A percentile compares a stretch with the other conserved stretches of the same genome.
These are phyloP conservation scores for Trichocladium uniseriatum DNA, from an alignment of 495 filamentous ascomycete genomes.

Conservation along the genomic window DNA sequence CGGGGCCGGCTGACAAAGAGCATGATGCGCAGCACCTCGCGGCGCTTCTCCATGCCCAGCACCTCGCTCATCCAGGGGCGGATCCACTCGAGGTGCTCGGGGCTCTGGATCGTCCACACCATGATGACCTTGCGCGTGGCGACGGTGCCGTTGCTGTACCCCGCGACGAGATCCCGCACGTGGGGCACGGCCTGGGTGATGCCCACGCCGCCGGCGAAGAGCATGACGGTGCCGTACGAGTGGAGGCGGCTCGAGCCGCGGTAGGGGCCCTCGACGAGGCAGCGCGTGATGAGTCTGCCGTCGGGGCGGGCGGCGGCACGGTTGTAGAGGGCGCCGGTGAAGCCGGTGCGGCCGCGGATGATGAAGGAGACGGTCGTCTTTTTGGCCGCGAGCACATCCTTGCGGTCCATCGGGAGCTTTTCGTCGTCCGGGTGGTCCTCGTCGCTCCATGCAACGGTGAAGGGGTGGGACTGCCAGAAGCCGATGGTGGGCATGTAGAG, in stretches of 20 bases:
- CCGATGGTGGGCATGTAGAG: slow-evolving; percentile 70
- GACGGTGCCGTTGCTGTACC: slow-evolving; percentile 57
- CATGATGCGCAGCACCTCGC: slow-evolving; percentile 74
- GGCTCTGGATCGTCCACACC: slow-evolving; percentile 83
- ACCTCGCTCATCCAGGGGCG: slow-evolving; percentile 93
- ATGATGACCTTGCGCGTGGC: slow-evolving; percentile 74
- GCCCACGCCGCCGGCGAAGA: slow-evolving; percentile 81
- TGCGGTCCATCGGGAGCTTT: slow-evolving; percentile 47
- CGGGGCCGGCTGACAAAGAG: slow-evolving; percentile 84
- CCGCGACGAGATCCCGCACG: slow-evolving; percentile 63
- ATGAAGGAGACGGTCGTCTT: slow-evolving; percentile 69
- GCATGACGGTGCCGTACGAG: slow-evolving; percentile 77
- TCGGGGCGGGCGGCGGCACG: slow-evolving; percentile 52
- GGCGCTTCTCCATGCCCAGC: slow-evolving; percentile 68
- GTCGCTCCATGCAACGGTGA: slow-evolving; percentile 57
- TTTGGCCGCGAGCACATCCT: slow-evolving; percentile 45
- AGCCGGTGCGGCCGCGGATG: slow-evolving; percentile 68
- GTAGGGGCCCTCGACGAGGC: slow-evolving; percentile 77
- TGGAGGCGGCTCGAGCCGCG: slow-evolving; percentile 55
- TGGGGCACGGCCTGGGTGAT: slow-evolving; percentile 81
- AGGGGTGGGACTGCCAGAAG: slow-evolving; percentile 60
- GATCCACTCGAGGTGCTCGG: slow-evolving; percentile 88
- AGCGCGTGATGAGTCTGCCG: slow-evolving; percentile 49
- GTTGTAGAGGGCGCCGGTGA: slow-evolving; percentile 68
- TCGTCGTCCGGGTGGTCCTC: slow-evolving; percentile 40